Conservation (phyloP, 257 asterid genomes). For the Asclepias syriaca region DNA sequence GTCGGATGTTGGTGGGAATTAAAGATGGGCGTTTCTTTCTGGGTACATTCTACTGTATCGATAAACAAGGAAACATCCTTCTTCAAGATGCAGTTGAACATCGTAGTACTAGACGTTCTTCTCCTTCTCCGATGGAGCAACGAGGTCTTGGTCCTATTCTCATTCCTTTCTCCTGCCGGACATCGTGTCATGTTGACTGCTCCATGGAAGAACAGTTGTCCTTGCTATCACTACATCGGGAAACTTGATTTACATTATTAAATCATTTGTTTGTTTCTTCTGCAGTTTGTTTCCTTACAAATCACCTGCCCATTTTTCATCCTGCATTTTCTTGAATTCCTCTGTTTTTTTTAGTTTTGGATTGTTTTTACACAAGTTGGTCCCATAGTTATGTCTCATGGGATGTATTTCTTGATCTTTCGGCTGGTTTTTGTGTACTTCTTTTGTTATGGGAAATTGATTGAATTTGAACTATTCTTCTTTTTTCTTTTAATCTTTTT, state of each 20-base stretch:
- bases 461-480: too few relatives aligned
- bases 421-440: too few relatives aligned
- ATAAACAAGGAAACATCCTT: constrained; percentile 88
- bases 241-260: constrained; percentile 4
- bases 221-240: constrained; percentile 44
- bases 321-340: neutral
- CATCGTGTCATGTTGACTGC: constrained; percentile 71
- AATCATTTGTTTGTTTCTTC: neutral
- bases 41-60: constrained; percentile 76
- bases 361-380: neutral
- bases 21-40: constrained; percentile 80
- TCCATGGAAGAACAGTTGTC: constrained; percentile 64
- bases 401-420: too few relatives aligned
- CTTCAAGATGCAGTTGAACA: constrained; percentile 91
- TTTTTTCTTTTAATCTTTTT: neutral
- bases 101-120: constrained; percentile 64
- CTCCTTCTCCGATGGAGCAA: constrained; percentile 86
- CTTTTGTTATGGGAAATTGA: too few relatives aligned
- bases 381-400: neutral
- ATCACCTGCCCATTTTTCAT: neutral
- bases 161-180: constrained; percentile 69
- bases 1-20: constrained; percentile 65
- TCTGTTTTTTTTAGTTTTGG: neutral
- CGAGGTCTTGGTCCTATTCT: constrained; percentile 81
- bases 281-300: neutral